Evolutionary conservation across 805 yeast genomes (phyloP), one percentile per base, ranked within the genome.

Genomic region (Starmerella tilneyi): DNA sequence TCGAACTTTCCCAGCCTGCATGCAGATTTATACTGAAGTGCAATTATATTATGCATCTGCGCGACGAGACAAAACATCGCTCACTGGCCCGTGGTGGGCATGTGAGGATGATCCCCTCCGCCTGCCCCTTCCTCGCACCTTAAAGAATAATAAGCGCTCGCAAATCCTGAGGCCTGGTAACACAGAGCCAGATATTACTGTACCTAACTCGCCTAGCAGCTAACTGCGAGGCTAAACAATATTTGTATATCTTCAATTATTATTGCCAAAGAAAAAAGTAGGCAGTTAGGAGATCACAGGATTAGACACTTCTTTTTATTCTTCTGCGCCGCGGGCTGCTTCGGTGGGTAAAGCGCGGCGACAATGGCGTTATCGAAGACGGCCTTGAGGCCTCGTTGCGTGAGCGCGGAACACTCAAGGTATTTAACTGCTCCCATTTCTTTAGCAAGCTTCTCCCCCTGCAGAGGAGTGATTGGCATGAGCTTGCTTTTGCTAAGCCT

Each of bases 321-420:
- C 57, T 69, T 70, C 70, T 83, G 85, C 72, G 84, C 82, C 16
- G 34, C 20, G 58, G 83, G 78, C 37, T 46, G 51, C 53, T 82
- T 92, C 22, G 97, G 96, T 40, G 97, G 97, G 63, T 89, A 97
- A 53, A 92, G 74, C 22, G 97, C 96, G 42, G 97, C 96, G 41
- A 92, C 96, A 48, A 92, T 92, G 21, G 97, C 97, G 68, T 86
- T 96, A 63, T 92, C 97, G 67, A 89, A 89, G n/a, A 89, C 96
- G 55, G 94, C 86, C 69, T 89, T 92, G 64, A 92, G 75, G 12
- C 98, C 98, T 63, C 86, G 79, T 68, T 89, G 98, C 42, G 96
- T 92, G 61, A 92, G 74, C 9, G 98, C 98, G 9, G 96, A 88
- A 67, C 98, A 89, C 68, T 89, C 98, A 36, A 89, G 94, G 66